Conservation (phyloP, 371 early-diverging fungal genomes). For the Haplosporangium sp. region DNA sequence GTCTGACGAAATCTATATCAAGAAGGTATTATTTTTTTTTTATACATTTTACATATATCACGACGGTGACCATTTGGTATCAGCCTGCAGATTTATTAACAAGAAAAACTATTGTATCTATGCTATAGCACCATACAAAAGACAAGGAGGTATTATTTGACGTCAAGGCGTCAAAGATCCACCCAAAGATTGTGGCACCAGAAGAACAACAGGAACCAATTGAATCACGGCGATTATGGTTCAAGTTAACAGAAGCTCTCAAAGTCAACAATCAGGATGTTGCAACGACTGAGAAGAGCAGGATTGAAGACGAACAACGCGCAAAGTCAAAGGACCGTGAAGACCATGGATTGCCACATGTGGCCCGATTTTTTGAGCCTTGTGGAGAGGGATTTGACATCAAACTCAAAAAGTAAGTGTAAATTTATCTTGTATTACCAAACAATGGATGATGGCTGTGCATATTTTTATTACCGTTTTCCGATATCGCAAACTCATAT, state of each 20-base stretch:
- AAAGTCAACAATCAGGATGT: slow-evolving; percentile 73
- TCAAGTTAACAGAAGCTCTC: slow-evolving; percentile 83
- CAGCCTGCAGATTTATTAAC: no score
- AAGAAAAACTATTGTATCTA: background rate
- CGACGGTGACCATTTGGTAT: no score
- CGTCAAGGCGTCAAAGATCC: slow-evolving; percentile 68
- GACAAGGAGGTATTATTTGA: slow-evolving; percentile 76
- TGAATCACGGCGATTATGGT: slow-evolving; percentile 92
- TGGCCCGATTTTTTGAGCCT: slow-evolving; percentile 32
- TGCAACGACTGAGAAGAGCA: slow-evolving; percentile 86
- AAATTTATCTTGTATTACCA: background rate
- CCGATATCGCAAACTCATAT: background rate
- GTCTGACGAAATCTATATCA: slow-evolving; percentile 80
- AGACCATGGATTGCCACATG: slow-evolving; percentile 51
- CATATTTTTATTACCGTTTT: background rate
- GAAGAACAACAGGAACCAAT: slow-evolving; percentile 82
- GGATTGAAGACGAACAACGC: slow-evolving; percentile 90
- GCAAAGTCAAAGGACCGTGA: slow-evolving; percentile 73
- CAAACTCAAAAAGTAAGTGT: slow-evolving; percentile 50
- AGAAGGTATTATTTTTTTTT: slow-evolving; percentile 23
- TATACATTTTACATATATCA: no score
- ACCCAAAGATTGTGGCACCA: slow-evolving; percentile 78
- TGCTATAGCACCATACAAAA: slow-evolving; percentile 14
- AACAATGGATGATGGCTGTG: background rate
- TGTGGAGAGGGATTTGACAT: slow-evolving; percentile 27